Conservation (phyloP, 2,329 filamentous ascomycete genomes). For the Pyrenophora graminea region DNA sequence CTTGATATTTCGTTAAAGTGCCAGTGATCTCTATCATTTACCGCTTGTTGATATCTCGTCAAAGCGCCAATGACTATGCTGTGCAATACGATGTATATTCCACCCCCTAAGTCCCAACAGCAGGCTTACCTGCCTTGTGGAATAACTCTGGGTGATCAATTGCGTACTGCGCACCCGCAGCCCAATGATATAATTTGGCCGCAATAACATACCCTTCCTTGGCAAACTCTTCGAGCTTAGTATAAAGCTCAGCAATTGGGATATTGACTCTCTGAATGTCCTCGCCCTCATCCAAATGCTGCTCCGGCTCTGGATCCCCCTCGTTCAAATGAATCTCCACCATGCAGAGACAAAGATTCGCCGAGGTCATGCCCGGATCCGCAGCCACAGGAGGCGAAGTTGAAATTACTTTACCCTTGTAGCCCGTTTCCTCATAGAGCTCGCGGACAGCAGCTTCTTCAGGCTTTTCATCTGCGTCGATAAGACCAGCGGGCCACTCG, state of each 20-base stretch:
- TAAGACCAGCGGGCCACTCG: conserved; percentile 57
- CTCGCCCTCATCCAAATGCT: conserved; percentile 36
- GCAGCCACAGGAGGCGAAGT: conserved; percentile 27
- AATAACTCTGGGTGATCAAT: conserved; percentile 32
- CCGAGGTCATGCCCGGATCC: conserved; percentile 35
- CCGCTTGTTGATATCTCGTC: too few relatives aligned
- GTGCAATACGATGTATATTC: too few relatives aligned
- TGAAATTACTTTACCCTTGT: conserved; percentile 52
- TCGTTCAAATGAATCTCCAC: conserved; percentile 30
- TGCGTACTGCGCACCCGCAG: conserved; percentile 32
- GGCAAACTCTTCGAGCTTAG: conserved; percentile 26
- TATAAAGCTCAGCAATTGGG: conserved; percentile 29
- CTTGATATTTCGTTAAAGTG: too few relatives aligned
- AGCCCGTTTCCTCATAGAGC: conserved; percentile 66
- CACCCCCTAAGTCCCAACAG: too few relatives aligned
- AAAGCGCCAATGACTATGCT: too few relatives aligned
- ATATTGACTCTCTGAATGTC: conserved; percentile 35
- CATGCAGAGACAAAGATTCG: conserved; percentile 33
- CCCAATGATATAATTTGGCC: conserved; percentile 37
- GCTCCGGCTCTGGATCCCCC: conserved; percentile 26
- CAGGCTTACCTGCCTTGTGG: conserved; percentile 6
- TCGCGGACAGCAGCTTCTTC: conserved; percentile 62
- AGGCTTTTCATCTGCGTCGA: conserved; percentile 60
- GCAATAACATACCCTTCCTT: conserved; percentile 34
- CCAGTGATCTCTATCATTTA: too few relatives aligned